A percentile compares a stretch with the other conserved stretches of the same genome.
Evolutionary conservation across 352 stramenopile genomes (phyloP).

Genomic region (Globisporangium solare): DNA sequence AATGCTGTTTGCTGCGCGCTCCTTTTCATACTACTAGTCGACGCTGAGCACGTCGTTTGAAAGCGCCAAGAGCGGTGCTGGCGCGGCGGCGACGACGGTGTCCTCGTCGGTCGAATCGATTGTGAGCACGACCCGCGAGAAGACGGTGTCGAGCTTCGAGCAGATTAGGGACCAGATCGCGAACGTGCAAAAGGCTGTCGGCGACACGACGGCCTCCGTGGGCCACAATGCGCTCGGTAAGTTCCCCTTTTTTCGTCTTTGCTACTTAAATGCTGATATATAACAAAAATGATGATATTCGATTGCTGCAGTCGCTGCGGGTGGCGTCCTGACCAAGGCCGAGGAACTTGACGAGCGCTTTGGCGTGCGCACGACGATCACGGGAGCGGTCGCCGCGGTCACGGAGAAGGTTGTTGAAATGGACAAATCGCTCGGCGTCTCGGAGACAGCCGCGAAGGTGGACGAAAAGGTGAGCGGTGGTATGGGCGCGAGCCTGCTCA

Average conservation of each 20-base stretch:
- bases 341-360: constrained; percentile 58
- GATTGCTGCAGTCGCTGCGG: constrained; percentile 28
- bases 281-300: no score
- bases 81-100: constrained; percentile 32
- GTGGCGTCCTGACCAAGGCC: constrained; percentile 46
- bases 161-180: constrained; percentile 52
- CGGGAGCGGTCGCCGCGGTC: constrained; percentile 41
- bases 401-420: constrained; percentile 49
- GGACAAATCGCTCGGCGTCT: constrained; percentile 58
- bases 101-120: constrained; percentile 69
- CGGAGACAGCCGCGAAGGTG: constrained; percentile 54
- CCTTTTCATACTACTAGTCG: not conserved
- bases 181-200: constrained; percentile 33
- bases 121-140: constrained; percentile 46
- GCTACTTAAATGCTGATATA: no score
- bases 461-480: constrained; percentile 75
- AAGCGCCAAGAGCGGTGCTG: constrained; percentile 37
- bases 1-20: not conserved
- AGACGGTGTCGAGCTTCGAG: constrained; percentile 56
- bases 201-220: constrained; percentile 17
- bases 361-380: constrained; percentile 46
- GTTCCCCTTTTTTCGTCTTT: not conserved
- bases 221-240: constrained; percentile 10
- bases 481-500: constrained; percentile 49
- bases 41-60: constrained; percentile 22